These are phyloP conservation scores for Leucocoprinus birnbaumii DNA, from an alignment of 768 basidiomycete genomes.

Conservation along the genomic window DNA sequence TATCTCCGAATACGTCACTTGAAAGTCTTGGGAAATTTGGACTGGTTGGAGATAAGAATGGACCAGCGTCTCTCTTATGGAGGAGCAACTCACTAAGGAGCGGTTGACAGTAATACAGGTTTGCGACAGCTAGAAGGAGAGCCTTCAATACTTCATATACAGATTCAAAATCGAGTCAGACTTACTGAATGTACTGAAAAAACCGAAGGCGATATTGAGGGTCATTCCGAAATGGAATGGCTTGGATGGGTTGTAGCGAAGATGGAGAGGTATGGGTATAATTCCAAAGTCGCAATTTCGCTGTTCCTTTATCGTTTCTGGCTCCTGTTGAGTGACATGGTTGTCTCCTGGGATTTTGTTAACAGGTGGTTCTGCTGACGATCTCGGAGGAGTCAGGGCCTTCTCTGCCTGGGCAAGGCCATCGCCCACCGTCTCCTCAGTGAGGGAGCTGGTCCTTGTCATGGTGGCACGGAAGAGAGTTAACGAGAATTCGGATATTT, in stretches of 20 bases:
- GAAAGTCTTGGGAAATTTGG: slow-evolving; percentile 33
- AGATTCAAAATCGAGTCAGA: not conserved
- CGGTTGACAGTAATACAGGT: slow-evolving; percentile 84
- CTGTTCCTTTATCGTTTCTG: not conserved
- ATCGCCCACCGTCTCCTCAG: slow-evolving; percentile 6
- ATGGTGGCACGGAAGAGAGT: slow-evolving; percentile 1
- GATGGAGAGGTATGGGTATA: slow-evolving; percentile 56
- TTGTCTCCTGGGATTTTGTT: not conserved
- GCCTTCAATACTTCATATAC: not conserved
- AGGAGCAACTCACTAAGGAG: slow-evolving; percentile 52
- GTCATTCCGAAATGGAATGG: slow-evolving; percentile 52
- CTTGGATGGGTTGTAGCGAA: slow-evolving; percentile 47
- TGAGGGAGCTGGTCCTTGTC: slow-evolving; percentile 7
- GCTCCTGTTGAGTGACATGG: not conserved
- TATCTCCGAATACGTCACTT: slow-evolving; percentile 30
- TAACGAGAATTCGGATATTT: not conserved
- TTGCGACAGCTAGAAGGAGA: slow-evolving; percentile 50
- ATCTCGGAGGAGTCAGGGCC: not conserved
- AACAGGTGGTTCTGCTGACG: not conserved
- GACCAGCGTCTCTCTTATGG: not conserved
- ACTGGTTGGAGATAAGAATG: slow-evolving; percentile 24
- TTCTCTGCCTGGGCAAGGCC: not conserved
- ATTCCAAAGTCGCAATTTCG: slow-evolving; percentile 53
- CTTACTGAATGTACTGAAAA: slow-evolving; percentile 56
- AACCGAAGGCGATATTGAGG: slow-evolving; percentile 56